These are phyloP conservation scores for Plasmodium coatneyi DNA, from an alignment of 169 alveolate species.

Conservation along the genomic window DNA sequence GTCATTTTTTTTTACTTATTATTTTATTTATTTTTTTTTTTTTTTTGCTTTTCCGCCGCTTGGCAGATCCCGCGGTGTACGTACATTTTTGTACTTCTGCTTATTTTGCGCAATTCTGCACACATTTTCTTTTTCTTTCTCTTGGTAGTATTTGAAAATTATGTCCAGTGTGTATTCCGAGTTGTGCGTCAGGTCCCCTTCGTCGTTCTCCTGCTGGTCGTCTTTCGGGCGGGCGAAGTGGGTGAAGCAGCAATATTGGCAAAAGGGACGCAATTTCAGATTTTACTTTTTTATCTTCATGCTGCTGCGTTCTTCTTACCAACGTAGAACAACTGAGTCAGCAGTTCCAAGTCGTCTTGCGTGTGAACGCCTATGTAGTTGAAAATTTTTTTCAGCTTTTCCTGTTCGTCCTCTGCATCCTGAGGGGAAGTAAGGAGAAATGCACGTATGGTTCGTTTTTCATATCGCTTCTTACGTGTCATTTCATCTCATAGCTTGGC, in stretches of 20 bases:
- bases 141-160: slow-evolving; percentile 62
- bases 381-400: slow-evolving; percentile 24
- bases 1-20: neutral
- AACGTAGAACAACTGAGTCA: slow-evolving; percentile 33
- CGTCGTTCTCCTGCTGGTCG: slow-evolving; percentile 17
- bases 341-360: slow-evolving; percentile 43
- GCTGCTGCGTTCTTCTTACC: slow-evolving; percentile 5
- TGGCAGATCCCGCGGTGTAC: neutral
- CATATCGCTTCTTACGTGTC: neutral
- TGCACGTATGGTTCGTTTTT: neutral
- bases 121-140: slow-evolving; percentile 62
- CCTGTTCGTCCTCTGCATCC: slow-evolving; percentile 34
- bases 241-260: neutral
- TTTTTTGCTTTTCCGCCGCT: neutral
- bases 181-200: neutral
- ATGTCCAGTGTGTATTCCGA: slow-evolving; percentile 52
- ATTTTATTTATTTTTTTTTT: neutral
- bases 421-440: neutral
- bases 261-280: neutral
- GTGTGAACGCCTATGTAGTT: slow-evolving; percentile 52
- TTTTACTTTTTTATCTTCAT: neutral
- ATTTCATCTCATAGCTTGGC: neutral
- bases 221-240: neutral
- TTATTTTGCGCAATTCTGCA: slow-evolving; percentile 40
- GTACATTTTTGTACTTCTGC: slow-evolving; percentile 56